Percentiles rank a stretch among this genome's conserved stretches.
phyloP scores from a whole-genome alignment of 768 basidiomycete genomes.

The Mrakia blollopis region DNA sequence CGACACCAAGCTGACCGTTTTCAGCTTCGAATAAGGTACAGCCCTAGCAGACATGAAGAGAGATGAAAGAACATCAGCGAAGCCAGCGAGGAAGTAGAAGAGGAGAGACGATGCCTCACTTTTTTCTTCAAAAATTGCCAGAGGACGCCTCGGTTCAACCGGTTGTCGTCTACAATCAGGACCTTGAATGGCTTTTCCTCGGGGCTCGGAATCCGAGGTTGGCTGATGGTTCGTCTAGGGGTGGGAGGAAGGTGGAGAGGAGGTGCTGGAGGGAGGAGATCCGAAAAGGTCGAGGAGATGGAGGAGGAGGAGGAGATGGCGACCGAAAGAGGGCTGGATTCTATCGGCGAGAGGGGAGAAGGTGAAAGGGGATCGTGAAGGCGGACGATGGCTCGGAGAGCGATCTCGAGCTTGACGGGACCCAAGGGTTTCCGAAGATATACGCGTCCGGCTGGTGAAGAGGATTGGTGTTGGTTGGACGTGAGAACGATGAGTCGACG shows the following conservation, averaged over 20 bases:
- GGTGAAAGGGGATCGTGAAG: neutral
- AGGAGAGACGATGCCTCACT: neutral
- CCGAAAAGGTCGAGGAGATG: neutral
- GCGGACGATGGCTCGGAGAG: neutral
- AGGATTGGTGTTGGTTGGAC: neutral
- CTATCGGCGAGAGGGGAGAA: neutral
- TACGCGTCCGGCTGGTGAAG: neutral
- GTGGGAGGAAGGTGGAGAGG: neutral
- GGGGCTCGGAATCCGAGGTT: neutral
- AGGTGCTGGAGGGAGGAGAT: neutral
- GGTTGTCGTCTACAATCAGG: neutral
- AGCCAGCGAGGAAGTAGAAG: neutral
- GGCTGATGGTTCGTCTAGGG: neutral
- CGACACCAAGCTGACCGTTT: neutral
- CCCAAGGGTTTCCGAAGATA: neutral
- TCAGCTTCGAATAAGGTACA: neutral
- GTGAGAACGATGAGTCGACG: conserved; percentile 5
- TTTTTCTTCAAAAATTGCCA: conserved; percentile 6
- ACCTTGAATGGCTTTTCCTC: neutral
- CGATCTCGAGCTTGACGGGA: neutral
- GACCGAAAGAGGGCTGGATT: neutral
- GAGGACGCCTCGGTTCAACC: neutral
- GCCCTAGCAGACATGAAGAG: neutral
- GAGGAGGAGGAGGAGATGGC: neutral
- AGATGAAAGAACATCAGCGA: neutral